Percentiles rank a stretch among this genome's conserved stretches.
phyloP scores from a whole-genome alignment of 2,329 filamentous ascomycete species.

The Malbranchea zuffiana region DNA sequence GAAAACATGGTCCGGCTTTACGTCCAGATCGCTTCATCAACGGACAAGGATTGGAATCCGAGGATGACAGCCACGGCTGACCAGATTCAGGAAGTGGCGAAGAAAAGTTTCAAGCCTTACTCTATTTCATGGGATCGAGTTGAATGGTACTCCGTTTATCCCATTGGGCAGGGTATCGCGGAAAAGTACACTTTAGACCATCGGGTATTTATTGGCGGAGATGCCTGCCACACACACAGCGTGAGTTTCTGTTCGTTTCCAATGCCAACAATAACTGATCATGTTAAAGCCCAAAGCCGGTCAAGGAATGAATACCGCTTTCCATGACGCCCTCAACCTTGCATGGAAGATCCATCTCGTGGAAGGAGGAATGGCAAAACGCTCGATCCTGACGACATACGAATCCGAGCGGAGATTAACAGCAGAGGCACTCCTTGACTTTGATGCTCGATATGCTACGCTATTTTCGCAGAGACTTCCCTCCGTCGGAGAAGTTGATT shows the following conservation, averaged over 20 bases:
- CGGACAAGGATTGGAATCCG: constrained; percentile 50
- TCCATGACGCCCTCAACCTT: constrained; percentile 63
- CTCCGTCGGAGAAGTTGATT: constrained; percentile 59
- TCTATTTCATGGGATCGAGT: constrained; percentile 52
- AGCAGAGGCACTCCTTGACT: constrained; percentile 71
- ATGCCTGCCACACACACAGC: constrained; percentile 53
- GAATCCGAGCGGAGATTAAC: constrained; percentile 75
- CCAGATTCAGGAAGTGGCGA: constrained; percentile 48
- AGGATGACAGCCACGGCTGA: constrained; percentile 49
- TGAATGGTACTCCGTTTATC: constrained; percentile 57
- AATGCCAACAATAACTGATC: neutral
- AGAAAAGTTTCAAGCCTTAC: constrained; percentile 50
- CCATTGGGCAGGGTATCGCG: constrained; percentile 55
- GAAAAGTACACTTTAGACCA: constrained; percentile 54
- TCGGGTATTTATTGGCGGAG: constrained; percentile 55
- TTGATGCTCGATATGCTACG: constrained; percentile 81
- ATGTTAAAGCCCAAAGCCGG: constrained; percentile 46
- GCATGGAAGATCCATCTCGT: constrained; percentile 96
- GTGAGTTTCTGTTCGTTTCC: constrained; percentile 19
- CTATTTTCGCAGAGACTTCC: constrained; percentile 74
- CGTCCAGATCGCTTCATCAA: constrained; percentile 51
- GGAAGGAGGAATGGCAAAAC: constrained; percentile 66
- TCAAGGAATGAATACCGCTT: constrained; percentile 53
- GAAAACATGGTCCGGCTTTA: constrained; percentile 42
- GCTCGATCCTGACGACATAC: constrained; percentile 69